Percentiles rank a stretch among this genome's conserved stretches.
phyloP scores from a whole-genome alignment of 495 filamentous ascomycete species.

The Pyronema domesticum region DNA sequence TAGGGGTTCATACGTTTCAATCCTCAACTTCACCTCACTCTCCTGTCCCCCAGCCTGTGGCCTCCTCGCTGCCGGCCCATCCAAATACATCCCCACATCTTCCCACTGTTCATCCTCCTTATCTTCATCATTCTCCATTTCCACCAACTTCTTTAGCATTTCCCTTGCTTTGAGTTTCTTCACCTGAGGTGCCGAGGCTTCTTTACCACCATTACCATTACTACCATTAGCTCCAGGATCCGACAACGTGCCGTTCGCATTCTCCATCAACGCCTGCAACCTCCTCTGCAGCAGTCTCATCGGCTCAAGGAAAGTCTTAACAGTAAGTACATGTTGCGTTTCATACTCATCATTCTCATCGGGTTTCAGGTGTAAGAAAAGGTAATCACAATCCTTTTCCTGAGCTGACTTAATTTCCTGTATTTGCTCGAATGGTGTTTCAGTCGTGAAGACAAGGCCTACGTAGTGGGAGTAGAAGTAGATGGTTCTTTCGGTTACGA shows the following conservation, averaged over 20 bases:
- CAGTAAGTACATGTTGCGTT: slow-evolving; percentile 38
- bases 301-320: slow-evolving; percentile 86
- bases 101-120: slow-evolving; percentile 83
- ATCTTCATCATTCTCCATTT: slow-evolving; percentile 20
- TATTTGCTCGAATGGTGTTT: slow-evolving; percentile 52
- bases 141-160: too few relatives aligned
- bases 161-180: neutral
- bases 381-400: slow-evolving; percentile 80
- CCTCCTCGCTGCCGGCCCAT: slow-evolving; percentile 24
- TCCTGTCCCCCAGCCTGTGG: neutral
- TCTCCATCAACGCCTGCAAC: slow-evolving; percentile 65
- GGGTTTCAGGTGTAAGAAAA: slow-evolving; percentile 64
- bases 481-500: slow-evolving; percentile 66
- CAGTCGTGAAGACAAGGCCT: slow-evolving; percentile 73
- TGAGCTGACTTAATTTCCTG: slow-evolving; percentile 76
- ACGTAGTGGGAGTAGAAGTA: slow-evolving; percentile 94
- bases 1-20: neutral
- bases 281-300: slow-evolving; percentile 63
- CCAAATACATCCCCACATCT: slow-evolving; percentile 42
- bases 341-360: slow-evolving; percentile 35
- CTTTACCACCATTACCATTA: slow-evolving; percentile 41
- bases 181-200: slow-evolving; percentile 12
- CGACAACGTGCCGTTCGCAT: slow-evolving; percentile 35
- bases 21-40: slow-evolving; percentile 5
- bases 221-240: slow-evolving; percentile 31